Evolutionary conservation across 176 grass and related monocot species (phyloP).

Genomic region (Rhynchospora breviuscula): DNA sequence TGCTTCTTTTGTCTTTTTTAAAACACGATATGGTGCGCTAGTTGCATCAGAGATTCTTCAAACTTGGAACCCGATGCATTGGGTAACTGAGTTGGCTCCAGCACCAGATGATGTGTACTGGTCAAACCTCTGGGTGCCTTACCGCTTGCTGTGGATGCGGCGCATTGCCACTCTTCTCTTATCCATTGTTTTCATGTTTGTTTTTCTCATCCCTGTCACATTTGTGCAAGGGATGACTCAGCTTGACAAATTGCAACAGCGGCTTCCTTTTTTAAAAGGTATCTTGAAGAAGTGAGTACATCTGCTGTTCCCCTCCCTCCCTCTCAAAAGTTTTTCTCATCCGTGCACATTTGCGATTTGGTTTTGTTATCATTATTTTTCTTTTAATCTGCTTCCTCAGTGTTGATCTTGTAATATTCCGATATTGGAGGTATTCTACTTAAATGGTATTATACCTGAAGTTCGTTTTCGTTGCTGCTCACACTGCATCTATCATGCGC

Average conservation of each 20-base stretch:
- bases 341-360: background rate
- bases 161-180: slow-evolving; percentile 60
- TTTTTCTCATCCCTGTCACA: slow-evolving; percentile 75
- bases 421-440: background rate
- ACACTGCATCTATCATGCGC: slow-evolving; percentile 3
- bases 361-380: background rate
- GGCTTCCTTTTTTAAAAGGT: slow-evolving; percentile 63
- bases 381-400: background rate
- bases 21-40: slow-evolving; percentile 77
- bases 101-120: slow-evolving; percentile 80
- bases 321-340: background rate
- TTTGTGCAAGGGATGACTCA: slow-evolving; percentile 95
- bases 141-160: slow-evolving; percentile 73
- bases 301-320: background rate
- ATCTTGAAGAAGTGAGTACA: slow-evolving; percentile 66
- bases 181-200: slow-evolving; percentile 68
- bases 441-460: background rate
- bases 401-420: background rate
- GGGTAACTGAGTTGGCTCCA: slow-evolving; percentile 71
- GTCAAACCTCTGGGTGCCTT: slow-evolving; percentile 97
- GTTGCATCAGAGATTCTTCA: slow-evolving; percentile 72
- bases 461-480: background rate
- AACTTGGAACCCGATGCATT: slow-evolving; percentile 88
- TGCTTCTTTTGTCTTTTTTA: slow-evolving; percentile 92
- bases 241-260: slow-evolving; percentile 64